phyloP scores from a whole-genome alignment of 2,329 filamentous ascomycete genomes.

The Escovopsis sp. region DNA sequence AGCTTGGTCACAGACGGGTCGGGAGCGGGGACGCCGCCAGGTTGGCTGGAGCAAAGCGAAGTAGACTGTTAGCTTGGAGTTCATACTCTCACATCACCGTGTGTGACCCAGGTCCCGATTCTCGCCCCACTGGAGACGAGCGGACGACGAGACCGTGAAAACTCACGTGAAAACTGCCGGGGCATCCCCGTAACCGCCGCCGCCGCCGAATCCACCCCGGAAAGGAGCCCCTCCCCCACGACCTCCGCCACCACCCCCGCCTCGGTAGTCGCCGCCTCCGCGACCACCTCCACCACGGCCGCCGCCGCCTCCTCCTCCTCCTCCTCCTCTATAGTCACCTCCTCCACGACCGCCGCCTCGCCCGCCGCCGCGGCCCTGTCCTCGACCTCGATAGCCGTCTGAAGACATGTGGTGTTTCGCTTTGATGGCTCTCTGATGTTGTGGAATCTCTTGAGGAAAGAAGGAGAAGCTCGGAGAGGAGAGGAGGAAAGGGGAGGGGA shows the following conservation, averaged over 20 bases:
- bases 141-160: neutral
- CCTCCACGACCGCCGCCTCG: neutral
- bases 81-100: too few species aligned
- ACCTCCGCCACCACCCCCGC: neutral
- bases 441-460: too few species aligned
- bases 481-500: too few species aligned
- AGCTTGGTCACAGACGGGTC: slow-evolving; percentile 2
- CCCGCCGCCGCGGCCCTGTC: neutral
- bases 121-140: neutral
- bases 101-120: neutral
- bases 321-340: slow-evolving; percentile 2
- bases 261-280: slow-evolving; percentile 2
- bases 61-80: neutral
- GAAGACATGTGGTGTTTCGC: too few species aligned
- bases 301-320: slow-evolving; percentile 15
- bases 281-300: slow-evolving; percentile 10
- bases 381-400: slow-evolving; percentile 2
- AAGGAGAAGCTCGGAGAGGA: too few species aligned
- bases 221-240: slow-evolving; percentile 2
- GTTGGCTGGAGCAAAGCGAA: neutral
- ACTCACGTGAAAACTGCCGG: slow-evolving; percentile 3
- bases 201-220: neutral
- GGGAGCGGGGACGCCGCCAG: slow-evolving; percentile 1
- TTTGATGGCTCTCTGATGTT: too few species aligned
- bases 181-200: slow-evolving; percentile 1